A percentile compares a stretch with the other conserved stretches of the same genome.
phyloP scores from a whole-genome alignment of 2,329 filamentous ascomycete genomes.

The Epichloe elymi region DNA sequence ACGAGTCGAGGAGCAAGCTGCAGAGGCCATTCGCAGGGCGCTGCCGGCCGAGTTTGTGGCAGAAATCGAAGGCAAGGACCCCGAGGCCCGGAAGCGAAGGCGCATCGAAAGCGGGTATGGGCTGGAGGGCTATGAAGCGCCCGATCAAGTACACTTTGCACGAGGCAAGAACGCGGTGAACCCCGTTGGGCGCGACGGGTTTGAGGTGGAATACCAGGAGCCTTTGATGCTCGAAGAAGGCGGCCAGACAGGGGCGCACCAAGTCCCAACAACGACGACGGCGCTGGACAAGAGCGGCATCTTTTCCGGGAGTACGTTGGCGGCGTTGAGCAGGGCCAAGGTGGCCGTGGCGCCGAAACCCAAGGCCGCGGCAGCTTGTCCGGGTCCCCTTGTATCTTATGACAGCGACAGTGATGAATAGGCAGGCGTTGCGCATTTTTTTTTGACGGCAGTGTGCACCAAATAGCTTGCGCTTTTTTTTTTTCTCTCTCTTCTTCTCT shows the following conservation, averaged over 20 bases:
- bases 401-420: slow-evolving; percentile 71
- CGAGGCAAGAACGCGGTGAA: slow-evolving; percentile 58
- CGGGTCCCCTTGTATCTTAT: slow-evolving; percentile 74
- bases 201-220: slow-evolving; percentile 51
- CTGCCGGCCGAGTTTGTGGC: slow-evolving; percentile 83
- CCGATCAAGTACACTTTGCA: slow-evolving; percentile 87
- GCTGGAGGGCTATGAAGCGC: slow-evolving; percentile 81
- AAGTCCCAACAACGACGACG: slow-evolving; percentile 17
- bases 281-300: slow-evolving; percentile 45
- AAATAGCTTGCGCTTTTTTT: slow-evolving; percentile 4
- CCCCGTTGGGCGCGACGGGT: slow-evolving; percentile 41
- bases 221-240: slow-evolving; percentile 44
- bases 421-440: slow-evolving; percentile 6
- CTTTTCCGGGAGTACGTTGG: slow-evolving; percentile 69
- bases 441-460: not conserved
- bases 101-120: slow-evolving; percentile 85
- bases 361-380: slow-evolving; percentile 35
- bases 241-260: slow-evolving; percentile 24
- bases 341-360: slow-evolving; percentile 41
- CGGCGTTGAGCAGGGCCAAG: slow-evolving; percentile 53
- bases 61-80: slow-evolving; percentile 84
- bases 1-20: slow-evolving; percentile 87
- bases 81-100: slow-evolving; percentile 73
- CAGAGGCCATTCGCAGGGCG: slow-evolving; percentile 79
- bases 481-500: not conserved